Base-by-base conservation (phyloP, 352 stramenopile genomes). In the Globisporangium nunn region DNA sequence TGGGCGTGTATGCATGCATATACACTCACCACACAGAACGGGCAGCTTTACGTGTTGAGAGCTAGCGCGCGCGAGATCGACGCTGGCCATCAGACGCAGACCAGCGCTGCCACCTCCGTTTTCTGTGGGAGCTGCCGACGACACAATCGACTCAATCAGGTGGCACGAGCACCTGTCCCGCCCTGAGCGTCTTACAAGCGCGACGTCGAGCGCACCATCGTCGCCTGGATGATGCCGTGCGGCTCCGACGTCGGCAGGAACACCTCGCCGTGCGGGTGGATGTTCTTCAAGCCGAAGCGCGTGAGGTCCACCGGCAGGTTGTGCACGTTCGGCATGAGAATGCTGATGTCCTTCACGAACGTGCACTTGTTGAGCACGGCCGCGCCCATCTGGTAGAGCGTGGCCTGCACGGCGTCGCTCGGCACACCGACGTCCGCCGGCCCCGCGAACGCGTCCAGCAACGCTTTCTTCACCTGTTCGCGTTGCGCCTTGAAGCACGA, bases 321-420 rank as follows among this genome's bases (percentile, higher is more conserved):
- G 74, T 96, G 87, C 57, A 96, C 85, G 69, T 95, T 96, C 31
- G 85, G 82, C 76, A 90, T 90, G n/a, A 62, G 69, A 63, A 91
- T 81, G 54, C 59, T 83, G 57, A 93, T 85, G 61, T 87, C 74
- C 59, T 81, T 78, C 35, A 95, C 82, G 46, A 71, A 74, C 37
- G 75, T 63, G 50, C 74, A 81, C 52, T 72, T 68, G 47, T 87
- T 70, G 50, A 95, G 67, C 59, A 93, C 84, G 12, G 78, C 81
- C 49, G 86, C 72, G 49, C 82, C 87, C 86, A 96, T 95, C 65
- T 94, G 75, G 67, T 87, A 95, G 30, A 92, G 68, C 53, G 84
- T 95, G 53, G 68, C 78, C 71, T 95, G 86, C 50, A 96, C 84
- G 1, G 86, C 88, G 23, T 80, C 78, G 46, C 80, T 90, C 35